Percentiles rank a stretch among this genome's conserved stretches.
phyloP scores from a whole-genome alignment of 257 asterid species.

The Anisodus tanguticus region DNA sequence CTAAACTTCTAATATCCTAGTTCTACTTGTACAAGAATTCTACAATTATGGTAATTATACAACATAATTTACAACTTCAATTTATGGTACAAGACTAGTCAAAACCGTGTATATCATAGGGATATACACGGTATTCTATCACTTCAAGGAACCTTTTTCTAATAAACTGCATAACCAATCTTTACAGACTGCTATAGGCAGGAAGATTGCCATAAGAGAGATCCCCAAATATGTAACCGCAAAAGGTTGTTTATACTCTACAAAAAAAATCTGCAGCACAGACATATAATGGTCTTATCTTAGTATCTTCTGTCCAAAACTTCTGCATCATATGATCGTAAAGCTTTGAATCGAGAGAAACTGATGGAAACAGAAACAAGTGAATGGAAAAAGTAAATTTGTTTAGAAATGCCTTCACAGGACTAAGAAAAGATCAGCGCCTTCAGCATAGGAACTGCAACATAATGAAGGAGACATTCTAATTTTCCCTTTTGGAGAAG shows the following conservation, averaged over 20 bases:
- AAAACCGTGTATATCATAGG: too few relatives aligned
- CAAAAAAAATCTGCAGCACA: constrained; percentile 43
- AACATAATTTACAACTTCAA: too few relatives aligned
- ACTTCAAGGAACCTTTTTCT: constrained; percentile 37
- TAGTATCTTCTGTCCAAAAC: not conserved
- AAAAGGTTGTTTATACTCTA: constrained; percentile 77
- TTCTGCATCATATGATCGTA: not conserved
- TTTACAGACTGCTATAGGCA: constrained; percentile 68
- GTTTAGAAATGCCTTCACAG: not conserved
- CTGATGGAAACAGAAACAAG: not conserved
- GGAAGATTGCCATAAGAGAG: constrained; percentile 72
- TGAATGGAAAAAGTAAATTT: not conserved
- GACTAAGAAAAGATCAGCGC: not conserved
- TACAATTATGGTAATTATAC: too few relatives aligned
- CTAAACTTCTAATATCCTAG: too few relatives aligned
- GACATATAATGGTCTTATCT: not conserved
- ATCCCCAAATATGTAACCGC: constrained; percentile 77
- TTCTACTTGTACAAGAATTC: too few relatives aligned
- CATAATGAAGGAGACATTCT: not conserved
- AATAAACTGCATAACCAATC: constrained; percentile 55
- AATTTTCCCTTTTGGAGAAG: not conserved
- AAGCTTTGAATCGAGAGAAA: not conserved
- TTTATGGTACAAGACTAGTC: too few relatives aligned
- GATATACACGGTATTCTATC: too few relatives aligned
- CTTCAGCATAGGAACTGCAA: constrained; percentile 20